Base-by-base conservation (phyloP, 1,284 basidiomycete genomes). In the Apiotrichum laibachii region DNA sequence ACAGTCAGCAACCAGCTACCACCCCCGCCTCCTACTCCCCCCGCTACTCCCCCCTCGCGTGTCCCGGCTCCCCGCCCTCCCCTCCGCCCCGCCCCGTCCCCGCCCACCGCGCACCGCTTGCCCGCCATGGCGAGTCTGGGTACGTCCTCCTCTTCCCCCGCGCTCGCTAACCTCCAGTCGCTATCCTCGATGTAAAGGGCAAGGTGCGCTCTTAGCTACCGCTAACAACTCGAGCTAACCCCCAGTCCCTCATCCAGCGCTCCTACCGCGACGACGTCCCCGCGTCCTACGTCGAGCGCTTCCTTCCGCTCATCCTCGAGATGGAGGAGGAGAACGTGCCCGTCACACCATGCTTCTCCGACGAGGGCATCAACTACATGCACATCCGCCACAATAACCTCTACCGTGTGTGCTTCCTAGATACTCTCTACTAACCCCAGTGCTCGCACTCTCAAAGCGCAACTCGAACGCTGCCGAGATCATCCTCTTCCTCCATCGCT, bases 301-400 rank as follows among this genome's bases (percentile, higher is more conserved):
- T 99, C 78, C 83, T 99, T 45, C 96, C 96, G 0, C 85, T 97
- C 42, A 82, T 98, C 44, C 86, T 98, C 53, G 96, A 99, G 42
- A 88, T 98, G 76, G 96, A 99, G 79, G 96, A 99, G 80, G 96
- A 99, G 64, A 90, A 91, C 35, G 88, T 92, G 70, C 92, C 88
- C 72, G 89, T 91, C 40, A 92, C 90, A 15, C 96, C 96, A 2
- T 99, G 95, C 80, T 92, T 99, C 81, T 90, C 93, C 1, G 87
- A 84, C 66, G 89, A 92, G 67, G 92, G 92, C 19, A 82, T 99
- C 80, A 98, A 98, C 79, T 99, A 95, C 80, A 91, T 98, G 88
- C 94, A 98, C 77, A 96, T 99, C 72, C 85, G 95, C 42, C 95
- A 98, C 80, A 96, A 93, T 63, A 99, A 99, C 78, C 83, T 99